phyloP scores from a whole-genome alignment of 805 yeast genomes.

The Hemisphaericaspora nanyangensis region DNA sequence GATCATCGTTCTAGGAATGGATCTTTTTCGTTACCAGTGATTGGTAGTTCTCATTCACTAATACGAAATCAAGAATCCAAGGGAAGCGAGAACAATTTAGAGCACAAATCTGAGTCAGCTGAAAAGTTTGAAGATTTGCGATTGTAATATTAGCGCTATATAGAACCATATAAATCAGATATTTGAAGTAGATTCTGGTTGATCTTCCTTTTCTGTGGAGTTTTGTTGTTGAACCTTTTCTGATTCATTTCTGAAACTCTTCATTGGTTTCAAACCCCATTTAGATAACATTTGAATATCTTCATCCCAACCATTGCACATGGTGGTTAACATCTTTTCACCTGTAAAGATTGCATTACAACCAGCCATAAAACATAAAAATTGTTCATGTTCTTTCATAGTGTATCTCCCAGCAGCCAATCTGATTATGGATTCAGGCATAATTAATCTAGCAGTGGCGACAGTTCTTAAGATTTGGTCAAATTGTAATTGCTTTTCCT shows the following conservation, averaged over 20 bases:
- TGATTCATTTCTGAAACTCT: constrained; percentile 28
- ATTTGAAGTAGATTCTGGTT: background rate
- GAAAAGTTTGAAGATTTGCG: too few species aligned
- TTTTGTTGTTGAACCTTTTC: background rate
- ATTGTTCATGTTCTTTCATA: constrained; percentile 74
- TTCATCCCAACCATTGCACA: constrained; percentile 83
- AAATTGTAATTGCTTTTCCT: constrained; percentile 44
- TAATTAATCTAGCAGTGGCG: constrained; percentile 70
- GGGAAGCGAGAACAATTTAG: too few species aligned
- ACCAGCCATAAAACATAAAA: constrained; percentile 72
- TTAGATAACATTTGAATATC: constrained; percentile 62
- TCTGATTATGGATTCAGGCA: constrained; percentile 70
- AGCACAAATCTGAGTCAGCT: too few species aligned
- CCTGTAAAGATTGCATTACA: constrained; percentile 82
- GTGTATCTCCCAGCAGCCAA: constrained; percentile 81
- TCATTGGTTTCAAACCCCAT: constrained; percentile 68
- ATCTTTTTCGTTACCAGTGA: constrained; percentile 48
- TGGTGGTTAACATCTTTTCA: constrained; percentile 74
- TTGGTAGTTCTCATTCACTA: constrained; percentile 19
- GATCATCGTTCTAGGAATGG: constrained; percentile 29
- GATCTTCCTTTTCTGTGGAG: background rate
- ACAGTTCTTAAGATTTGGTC: constrained; percentile 65
- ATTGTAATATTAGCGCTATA: too few species aligned
- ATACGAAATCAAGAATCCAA: constrained; percentile 5
- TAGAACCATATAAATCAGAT: background rate